Conservation (phyloP, 306 rosid species). For the Rubus idaeus region DNA sequence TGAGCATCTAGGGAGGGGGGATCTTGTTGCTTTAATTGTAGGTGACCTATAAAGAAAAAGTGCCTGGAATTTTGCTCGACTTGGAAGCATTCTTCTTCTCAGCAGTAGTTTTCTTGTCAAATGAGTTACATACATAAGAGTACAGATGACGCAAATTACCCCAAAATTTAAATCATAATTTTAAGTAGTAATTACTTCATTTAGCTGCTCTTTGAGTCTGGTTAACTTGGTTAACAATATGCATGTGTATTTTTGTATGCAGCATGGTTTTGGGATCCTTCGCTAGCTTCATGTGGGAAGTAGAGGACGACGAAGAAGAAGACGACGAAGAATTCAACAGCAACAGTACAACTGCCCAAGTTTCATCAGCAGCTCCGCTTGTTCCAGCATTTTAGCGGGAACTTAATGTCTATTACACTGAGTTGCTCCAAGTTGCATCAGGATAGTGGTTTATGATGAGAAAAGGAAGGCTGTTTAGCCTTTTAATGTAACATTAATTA, state of each 20-base stretch:
- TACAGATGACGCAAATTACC: not conserved
- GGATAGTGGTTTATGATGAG: not conserved
- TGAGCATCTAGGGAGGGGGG: not conserved
- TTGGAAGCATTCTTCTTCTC: not conserved
- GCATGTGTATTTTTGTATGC: conserved; percentile 18
- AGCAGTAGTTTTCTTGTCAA: not conserved
- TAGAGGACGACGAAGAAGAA: conserved; percentile 43
- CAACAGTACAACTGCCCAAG: not conserved
- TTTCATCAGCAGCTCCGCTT: conserved; percentile 21
- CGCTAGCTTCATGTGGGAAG: conserved; percentile 74
- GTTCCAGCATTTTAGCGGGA: conserved; percentile 37
- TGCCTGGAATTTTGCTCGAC: not conserved
- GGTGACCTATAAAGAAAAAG: not conserved
- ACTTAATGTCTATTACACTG: not conserved
- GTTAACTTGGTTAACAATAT: not conserved
- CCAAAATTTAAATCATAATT: not conserved
- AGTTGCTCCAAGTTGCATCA: not conserved
- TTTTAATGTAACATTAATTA: conserved; percentile 1
- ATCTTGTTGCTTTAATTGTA: not conserved
- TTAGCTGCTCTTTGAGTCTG: not conserved
- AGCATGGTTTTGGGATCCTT: conserved; percentile 74
- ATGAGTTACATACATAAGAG: not conserved
- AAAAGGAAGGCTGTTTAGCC: not conserved
- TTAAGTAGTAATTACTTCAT: not conserved
- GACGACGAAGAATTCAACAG: not conserved